These are phyloP conservation scores for Phaeotremella skinneri DNA, from an alignment of 768 basidiomycete genomes.

Conservation along the genomic window DNA sequence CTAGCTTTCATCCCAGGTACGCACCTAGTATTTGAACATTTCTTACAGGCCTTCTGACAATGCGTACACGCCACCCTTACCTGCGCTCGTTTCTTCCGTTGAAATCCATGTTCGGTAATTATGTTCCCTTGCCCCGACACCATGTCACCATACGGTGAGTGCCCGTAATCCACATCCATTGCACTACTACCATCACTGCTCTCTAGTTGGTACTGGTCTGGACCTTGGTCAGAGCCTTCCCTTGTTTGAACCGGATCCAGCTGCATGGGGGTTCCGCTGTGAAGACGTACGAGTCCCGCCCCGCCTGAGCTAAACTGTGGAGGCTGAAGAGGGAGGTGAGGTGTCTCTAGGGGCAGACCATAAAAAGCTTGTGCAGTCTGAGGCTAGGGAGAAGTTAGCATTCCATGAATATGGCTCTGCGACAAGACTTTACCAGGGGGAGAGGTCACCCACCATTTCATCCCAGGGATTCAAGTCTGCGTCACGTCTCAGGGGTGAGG, in stretches of 20 bases:
- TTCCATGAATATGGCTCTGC: background rate
- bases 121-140: background rate
- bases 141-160: background rate
- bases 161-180: conserved; percentile 2
- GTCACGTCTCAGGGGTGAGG: conserved; percentile 18
- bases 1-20: conserved; percentile 2
- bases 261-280: background rate
- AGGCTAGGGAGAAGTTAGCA: conserved; percentile 8
- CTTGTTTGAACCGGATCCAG: background rate
- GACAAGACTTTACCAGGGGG: background rate
- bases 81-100: conserved; percentile 41
- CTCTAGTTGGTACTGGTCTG: background rate
- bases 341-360: background rate
- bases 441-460: conserved; percentile 7
- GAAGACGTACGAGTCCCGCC: too few relatives aligned
- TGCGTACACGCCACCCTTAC: conserved; percentile 49
- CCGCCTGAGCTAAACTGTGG: too few relatives aligned
- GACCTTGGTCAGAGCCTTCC: background rate
- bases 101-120: background rate
- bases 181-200: background rate
- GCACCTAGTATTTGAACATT: conserved; percentile 48
- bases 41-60: conserved; percentile 51
- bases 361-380: conserved; percentile 22
- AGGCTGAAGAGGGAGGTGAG: background rate
- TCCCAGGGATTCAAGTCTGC: background rate